phyloP scores from a whole-genome alignment of 768 basidiomycete species.

The Pilatotrama ljubarskyi region DNA sequence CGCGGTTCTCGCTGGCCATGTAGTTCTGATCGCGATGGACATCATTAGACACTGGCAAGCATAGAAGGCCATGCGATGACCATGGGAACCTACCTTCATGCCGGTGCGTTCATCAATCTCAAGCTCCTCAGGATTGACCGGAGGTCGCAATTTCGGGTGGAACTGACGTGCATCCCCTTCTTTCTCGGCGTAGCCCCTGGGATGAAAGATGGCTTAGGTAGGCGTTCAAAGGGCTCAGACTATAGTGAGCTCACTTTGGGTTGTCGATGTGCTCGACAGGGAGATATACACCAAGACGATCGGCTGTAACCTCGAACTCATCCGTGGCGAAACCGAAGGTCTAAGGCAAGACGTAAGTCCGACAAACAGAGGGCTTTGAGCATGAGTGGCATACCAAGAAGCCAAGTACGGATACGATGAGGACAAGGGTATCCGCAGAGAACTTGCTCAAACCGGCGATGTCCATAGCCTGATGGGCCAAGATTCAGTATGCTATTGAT shows the following conservation, averaged over 20 bases:
- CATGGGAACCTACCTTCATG: constrained; percentile 60
- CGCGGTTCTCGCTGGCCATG: constrained; percentile 67
- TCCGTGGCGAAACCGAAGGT: constrained; percentile 64
- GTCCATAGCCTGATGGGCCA: constrained; percentile 57
- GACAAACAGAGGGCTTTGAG: not conserved
- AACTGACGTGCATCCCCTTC: constrained; percentile 71
- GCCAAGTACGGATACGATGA: constrained; percentile 57
- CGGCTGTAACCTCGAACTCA: constrained; percentile 71
- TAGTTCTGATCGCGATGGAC: constrained; percentile 53
- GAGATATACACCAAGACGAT: constrained; percentile 75
- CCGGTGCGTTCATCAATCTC: constrained; percentile 76
- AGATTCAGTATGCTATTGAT: not conserved
- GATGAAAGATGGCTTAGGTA: not conserved
- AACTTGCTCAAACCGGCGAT: constrained; percentile 69
- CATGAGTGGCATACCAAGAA: constrained; percentile 45
- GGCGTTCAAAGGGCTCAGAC: not conserved
- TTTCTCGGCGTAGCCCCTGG: constrained; percentile 65
- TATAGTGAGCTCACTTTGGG: constrained; percentile 51
- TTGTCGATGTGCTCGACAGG: constrained; percentile 82
- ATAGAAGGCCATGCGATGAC: not conserved
- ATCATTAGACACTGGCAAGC: not conserved
- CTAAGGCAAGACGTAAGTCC: constrained; percentile 30
- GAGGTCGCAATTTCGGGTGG: constrained; percentile 73
- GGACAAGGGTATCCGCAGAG: constrained; percentile 60
- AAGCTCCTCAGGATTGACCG: constrained; percentile 69